phyloP scores from a whole-genome alignment of 176 grass and related monocot genomes.

The Bothriochloa decipiens region DNA sequence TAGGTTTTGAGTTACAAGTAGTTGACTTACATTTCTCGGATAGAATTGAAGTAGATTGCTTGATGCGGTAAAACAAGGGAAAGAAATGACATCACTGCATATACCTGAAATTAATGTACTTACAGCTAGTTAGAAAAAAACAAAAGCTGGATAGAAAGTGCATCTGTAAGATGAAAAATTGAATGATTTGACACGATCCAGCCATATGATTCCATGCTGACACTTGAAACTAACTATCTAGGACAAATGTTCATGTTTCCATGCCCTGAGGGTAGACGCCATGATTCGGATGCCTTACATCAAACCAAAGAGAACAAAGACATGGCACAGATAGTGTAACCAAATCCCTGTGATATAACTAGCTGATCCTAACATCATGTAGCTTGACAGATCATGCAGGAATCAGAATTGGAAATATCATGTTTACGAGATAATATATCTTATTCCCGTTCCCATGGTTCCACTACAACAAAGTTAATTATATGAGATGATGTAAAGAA shows the following conservation, averaged over 20 bases:
- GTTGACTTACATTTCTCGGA: constrained; percentile 78
- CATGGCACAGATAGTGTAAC: background rate
- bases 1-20: constrained; percentile 13
- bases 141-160: background rate
- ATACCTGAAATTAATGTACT: constrained; percentile 58
- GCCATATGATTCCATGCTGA: background rate
- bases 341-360: background rate
- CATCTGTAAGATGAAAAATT: background rate
- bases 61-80: constrained; percentile 61
- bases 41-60: constrained; percentile 84
- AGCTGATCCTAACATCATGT: background rate
- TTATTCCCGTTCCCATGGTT: background rate
- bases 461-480: background rate
- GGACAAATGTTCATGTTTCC: background rate
- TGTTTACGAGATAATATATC: background rate
- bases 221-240: background rate
- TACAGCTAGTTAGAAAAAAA: constrained; percentile 9
- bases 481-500: background rate
- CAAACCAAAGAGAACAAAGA: background rate
- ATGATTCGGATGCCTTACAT: background rate
- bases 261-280: background rate
- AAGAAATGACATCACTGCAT: constrained; percentile 91
- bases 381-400: background rate
- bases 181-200: background rate
- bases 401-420: background rate